phyloP scores from a whole-genome alignment of 192 early-diverging fungal species.

The Coemansia sp. region DNA sequence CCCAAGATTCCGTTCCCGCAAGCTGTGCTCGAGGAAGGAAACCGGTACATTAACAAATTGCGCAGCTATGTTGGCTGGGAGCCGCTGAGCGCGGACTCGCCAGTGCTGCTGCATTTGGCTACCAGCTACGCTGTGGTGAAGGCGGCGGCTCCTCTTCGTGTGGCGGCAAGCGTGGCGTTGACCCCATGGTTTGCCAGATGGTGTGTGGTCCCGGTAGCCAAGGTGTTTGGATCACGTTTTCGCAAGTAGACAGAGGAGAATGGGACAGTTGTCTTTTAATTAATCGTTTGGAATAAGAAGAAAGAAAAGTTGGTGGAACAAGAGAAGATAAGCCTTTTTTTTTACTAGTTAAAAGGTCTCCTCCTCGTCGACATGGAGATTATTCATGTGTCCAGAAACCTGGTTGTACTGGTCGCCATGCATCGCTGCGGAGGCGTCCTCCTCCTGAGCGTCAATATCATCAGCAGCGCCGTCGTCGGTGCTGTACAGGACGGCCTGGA shows the following conservation, averaged over 20 bases:
- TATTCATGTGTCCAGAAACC: constrained; percentile 26
- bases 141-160: constrained; percentile 47
- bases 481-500: constrained; percentile 91
- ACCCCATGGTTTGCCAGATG: constrained; percentile 34
- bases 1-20: constrained; percentile 69
- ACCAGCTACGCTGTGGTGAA: constrained; percentile 84
- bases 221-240: not conserved
- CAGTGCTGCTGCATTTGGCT: constrained; percentile 69
- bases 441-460: constrained; percentile 1
- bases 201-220: constrained; percentile 31
- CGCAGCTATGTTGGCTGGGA: constrained; percentile 55
- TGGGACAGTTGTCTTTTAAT: not conserved
- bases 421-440: not conserved
- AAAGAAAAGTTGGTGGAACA: not conserved
- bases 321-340: not conserved
- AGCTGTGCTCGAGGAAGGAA: constrained; percentile 56
- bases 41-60: constrained; percentile 61
- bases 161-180: constrained; percentile 31
- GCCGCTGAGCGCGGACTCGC: constrained; percentile 33
- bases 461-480: constrained; percentile 59
- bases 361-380: constrained; percentile 41
- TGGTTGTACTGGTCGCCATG: constrained; percentile 24
- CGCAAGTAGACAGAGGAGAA: not conserved
- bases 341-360: constrained; percentile 34
- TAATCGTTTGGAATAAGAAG: not conserved